These are phyloP conservation scores for Colletotrichum sp. DNA, from an alignment of 2,329 filamentous ascomycete species.

Conservation along the genomic window DNA sequence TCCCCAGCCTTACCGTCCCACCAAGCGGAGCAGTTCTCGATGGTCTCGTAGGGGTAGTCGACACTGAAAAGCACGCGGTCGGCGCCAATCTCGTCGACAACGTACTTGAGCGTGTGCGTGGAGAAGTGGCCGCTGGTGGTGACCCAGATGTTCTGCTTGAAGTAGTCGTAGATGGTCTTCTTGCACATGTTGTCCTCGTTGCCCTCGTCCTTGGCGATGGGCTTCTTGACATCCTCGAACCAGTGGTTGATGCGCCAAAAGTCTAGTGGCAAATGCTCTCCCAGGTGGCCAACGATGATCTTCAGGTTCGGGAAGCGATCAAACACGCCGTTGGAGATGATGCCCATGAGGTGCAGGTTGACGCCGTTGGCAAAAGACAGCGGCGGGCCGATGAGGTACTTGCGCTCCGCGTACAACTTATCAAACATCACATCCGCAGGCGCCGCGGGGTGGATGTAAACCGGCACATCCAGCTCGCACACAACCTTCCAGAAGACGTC, in stretches of 20 bases:
- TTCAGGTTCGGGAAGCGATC: constrained; percentile 51
- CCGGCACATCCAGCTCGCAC: constrained; percentile 64
- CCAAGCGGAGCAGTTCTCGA: constrained; percentile 45
- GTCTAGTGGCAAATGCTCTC: constrained; percentile 54
- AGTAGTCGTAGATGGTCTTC: constrained; percentile 57
- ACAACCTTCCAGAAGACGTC: constrained; percentile 66
- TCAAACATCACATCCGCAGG: constrained; percentile 62
- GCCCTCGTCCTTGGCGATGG: constrained; percentile 40
- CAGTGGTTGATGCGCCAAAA: constrained; percentile 57
- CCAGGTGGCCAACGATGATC: constrained; percentile 52
- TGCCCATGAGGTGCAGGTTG: constrained; percentile 59
- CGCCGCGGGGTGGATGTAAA: constrained; percentile 68
- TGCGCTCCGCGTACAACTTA: constrained; percentile 62
- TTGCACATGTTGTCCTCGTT: constrained; percentile 39
- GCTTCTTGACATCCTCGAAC: constrained; percentile 62
- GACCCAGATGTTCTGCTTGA: constrained; percentile 59
- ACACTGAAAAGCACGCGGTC: constrained; percentile 58
- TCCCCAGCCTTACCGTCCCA: constrained; percentile 37
- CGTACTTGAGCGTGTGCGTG: constrained; percentile 55
- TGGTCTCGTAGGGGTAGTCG: constrained; percentile 57
- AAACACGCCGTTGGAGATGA: constrained; percentile 56
- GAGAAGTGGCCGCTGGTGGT: constrained; percentile 63
- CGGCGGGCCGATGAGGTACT: constrained; percentile 65
- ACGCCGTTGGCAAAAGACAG: constrained; percentile 64
- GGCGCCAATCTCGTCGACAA: constrained; percentile 50